Conservation (phyloP, 2,329 filamentous ascomycete species). For the Stylonectria norvegica region DNA sequence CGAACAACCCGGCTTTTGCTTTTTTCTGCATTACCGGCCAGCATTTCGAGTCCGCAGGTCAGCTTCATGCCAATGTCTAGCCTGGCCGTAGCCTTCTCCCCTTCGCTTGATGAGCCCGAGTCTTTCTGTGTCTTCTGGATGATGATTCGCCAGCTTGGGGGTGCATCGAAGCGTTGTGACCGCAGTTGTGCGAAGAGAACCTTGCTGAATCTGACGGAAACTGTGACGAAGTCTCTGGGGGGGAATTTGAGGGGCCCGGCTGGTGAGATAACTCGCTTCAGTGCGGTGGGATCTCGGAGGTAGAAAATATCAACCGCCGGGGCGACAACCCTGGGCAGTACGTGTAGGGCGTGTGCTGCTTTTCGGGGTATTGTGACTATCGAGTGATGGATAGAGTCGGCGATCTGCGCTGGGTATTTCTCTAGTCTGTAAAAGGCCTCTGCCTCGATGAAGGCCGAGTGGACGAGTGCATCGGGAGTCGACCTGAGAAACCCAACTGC, state of each 20-base stretch:
- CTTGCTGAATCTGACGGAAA: constrained; percentile 80
- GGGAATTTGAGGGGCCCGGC: constrained; percentile 60
- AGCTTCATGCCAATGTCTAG: constrained; percentile 83
- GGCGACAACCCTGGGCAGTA: constrained; percentile 71
- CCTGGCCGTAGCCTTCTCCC: constrained; percentile 25
- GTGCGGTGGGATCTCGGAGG: constrained; percentile 73
- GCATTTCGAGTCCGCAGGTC: constrained; percentile 85
- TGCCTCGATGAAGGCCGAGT: constrained; percentile 72
- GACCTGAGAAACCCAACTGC: constrained; percentile 60
- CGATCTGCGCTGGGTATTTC: constrained; percentile 77
- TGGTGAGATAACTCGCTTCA: constrained; percentile 64
- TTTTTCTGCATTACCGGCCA: constrained; percentile 64
- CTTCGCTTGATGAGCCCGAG: constrained; percentile 8
- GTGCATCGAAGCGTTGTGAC: constrained; percentile 75
- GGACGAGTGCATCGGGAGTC: constrained; percentile 57
- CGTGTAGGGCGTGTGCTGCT: constrained; percentile 74
- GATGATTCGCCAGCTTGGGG: constrained; percentile 46
- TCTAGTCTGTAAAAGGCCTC: constrained; percentile 88
- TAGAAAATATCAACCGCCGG: constrained; percentile 91
- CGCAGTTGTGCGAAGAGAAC: constrained; percentile 88
- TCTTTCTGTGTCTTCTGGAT: constrained; percentile 21
- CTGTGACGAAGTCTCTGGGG: constrained; percentile 73
- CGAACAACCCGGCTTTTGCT: constrained; percentile 66
- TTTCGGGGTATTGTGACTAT: constrained; percentile 74
- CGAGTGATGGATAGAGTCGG: constrained; percentile 71